These are phyloP conservation scores for Plasmodium malariae DNA, from an alignment of 169 alveolate species.

Conservation along the genomic window DNA sequence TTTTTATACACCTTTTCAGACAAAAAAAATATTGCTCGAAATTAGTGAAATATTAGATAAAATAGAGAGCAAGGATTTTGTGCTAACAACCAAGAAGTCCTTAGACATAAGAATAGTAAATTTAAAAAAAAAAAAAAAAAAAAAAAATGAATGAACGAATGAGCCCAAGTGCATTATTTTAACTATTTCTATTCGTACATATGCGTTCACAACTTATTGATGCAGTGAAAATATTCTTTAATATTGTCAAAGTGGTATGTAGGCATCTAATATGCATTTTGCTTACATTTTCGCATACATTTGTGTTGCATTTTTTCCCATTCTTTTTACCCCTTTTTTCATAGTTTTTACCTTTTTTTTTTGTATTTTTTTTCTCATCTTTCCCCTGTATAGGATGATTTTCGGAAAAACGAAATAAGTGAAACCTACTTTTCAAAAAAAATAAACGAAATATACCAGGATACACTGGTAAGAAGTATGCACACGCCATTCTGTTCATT, in stretches of 20 bases:
- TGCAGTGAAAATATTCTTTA: too few species aligned
- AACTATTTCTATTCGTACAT: neutral
- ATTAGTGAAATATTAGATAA: conserved; percentile 36
- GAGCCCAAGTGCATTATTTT: neutral
- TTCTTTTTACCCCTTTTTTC: too few species aligned
- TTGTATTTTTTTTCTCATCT: too few species aligned
- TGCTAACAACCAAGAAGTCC: conserved; percentile 40
- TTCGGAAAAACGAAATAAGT: conserved; percentile 52
- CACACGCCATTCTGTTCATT: too few species aligned
- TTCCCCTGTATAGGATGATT: conserved; percentile 32
- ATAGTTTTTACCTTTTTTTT: too few species aligned
- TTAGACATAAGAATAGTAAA: conserved; percentile 65
- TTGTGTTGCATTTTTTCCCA: neutral
- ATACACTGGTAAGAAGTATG: conserved; percentile 47
- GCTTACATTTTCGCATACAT: neutral
- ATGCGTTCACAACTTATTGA: too few species aligned
- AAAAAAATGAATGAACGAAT: too few species aligned
- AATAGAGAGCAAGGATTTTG: conserved; percentile 47
- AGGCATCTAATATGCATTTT: too few species aligned
- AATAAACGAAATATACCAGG: conserved; percentile 18
- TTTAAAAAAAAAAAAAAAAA: neutral
- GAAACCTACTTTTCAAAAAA: conserved; percentile 46
- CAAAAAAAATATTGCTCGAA: conserved; percentile 25
- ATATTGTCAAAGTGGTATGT: too few species aligned
- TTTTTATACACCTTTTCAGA: conserved; percentile 12